Evolutionary conservation across 345 rosid genomes (phyloP).

Genomic region (Arabis hirsuta): DNA sequence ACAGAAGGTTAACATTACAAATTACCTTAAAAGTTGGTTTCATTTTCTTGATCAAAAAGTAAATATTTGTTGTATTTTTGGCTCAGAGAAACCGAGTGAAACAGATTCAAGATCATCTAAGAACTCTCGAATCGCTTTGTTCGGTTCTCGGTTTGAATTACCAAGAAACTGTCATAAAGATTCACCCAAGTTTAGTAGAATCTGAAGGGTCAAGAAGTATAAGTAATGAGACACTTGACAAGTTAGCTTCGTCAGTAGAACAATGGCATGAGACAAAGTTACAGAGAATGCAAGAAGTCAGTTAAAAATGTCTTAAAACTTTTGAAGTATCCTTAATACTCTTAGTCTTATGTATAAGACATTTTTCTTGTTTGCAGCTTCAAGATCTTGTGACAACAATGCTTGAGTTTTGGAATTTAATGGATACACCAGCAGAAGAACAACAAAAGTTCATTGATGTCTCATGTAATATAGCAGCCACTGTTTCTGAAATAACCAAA

Average conservation of each 20-base stretch:
- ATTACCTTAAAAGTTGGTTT: not conserved
- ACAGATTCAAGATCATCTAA: constrained; percentile 61
- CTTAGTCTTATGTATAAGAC: constrained; percentile 4
- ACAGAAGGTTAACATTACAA: constrained; percentile 57
- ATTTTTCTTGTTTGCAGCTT: constrained; percentile 58
- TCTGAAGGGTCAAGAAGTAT: constrained; percentile 57
- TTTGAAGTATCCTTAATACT: constrained; percentile 15
- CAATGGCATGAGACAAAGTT: constrained; percentile 68
- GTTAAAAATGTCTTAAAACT: not conserved
- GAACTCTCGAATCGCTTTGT: constrained; percentile 58
- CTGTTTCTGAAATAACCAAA: constrained; percentile 85
- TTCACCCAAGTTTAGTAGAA: constrained; percentile 65
- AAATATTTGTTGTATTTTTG: not conserved
- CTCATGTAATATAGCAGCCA: constrained; percentile 91
- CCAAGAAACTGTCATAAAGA: constrained; percentile 46
- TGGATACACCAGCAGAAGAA: constrained; percentile 96
- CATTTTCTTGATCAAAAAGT: not conserved
- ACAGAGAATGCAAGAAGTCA: constrained; percentile 85
- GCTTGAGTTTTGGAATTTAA: constrained; percentile 89
- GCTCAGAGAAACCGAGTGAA: constrained; percentile 67
- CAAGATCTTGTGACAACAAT: constrained; percentile 93
- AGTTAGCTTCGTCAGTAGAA: constrained; percentile 50
- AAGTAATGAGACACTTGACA: constrained; percentile 57
- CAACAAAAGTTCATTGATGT: constrained; percentile 80
- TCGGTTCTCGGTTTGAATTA: constrained; percentile 76